Base-by-base conservation (phyloP, 139 green algal species). In the Auxenochlorella pyrenoidosa region DNA sequence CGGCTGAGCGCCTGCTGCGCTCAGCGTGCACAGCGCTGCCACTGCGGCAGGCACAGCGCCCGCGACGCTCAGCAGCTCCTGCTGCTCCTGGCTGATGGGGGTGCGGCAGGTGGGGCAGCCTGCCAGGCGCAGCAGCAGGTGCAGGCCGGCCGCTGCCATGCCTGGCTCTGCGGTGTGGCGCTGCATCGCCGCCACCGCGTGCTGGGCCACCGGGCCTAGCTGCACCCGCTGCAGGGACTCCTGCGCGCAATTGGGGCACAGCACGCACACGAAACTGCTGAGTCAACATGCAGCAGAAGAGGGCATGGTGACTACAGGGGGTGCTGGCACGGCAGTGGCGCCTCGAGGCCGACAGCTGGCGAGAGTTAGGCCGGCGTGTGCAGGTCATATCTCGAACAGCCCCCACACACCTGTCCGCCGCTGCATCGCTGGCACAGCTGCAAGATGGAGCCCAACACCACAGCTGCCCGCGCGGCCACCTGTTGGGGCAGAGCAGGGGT, bases 111-210 rank as follows among this genome's bases (percentile, higher is more conserved):
- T 5, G 47, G 58, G 1, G 85, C 85, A 89, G 70, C 75, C 51
- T 3, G 75, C 34, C n/a, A 89, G 75, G 43, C 38, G 63, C 44
- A 82, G 47, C 65, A 86, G 65, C 75, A 89, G 47, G 30, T 82
- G 72, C 16, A 82, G 15, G 47, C 66, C 85, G 16, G 78, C 79
- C 6, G 75, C 76, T 6, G 54, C 30, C 58, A 89, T 36, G 5
- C 73, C 19, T 0, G 68, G 16, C 5, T 73, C 66, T 2, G 21
- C 36, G 26, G 85, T 26, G 58, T 86, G 75, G 26, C 30, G 30
- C 43, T 44, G 44, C 43, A 88, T 38, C 68, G 66, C 71, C 16
- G 84, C 44, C n/a, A 47, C 71, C 30, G 59, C 34, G 18, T 68
- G 71, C 16, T 34, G 32, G 16, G 72, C 84, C 15, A 38, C 22